Base-by-base conservation (phyloP, 1,284 basidiomycete genomes). In the Schizophyllum amplum region DNA sequence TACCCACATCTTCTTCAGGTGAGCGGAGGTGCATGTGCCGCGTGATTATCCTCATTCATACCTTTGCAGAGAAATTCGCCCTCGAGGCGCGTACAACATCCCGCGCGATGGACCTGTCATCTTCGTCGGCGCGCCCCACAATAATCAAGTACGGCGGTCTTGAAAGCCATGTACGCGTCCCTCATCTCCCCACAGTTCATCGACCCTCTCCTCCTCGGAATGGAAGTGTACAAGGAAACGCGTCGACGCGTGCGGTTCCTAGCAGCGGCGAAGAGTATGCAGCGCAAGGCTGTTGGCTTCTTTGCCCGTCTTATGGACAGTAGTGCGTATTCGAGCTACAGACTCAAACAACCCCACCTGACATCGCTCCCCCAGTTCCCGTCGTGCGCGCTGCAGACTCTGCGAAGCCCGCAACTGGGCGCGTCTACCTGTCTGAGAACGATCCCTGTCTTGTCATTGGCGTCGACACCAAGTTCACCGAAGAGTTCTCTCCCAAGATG, bases 51-150 rank as follows among this genome's bases (percentile, higher is more conserved):
- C 33, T 42, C 33, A 4, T 17, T 13, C 33, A 42, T 42, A 9
- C 13, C 33, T 17, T 17, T 42, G 13, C 33, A 42, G 33, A 61
- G 96, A 98, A 75, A 89, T 99, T 66, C 82, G 94, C 61, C 94
- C 94, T 2, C 81, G 97, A 69, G 93, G 96, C 55, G 90, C 94
- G 49, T 98, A 90, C 80, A 91, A 97, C 67, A 93, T 99, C 55
- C 97, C 96, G 48, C 80, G 81, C 59, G 82, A 92, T 62, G 96
- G 94, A 0, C 92, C 96, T 11, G 84, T 98, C 63, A 94, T 99
- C 67, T 97, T 99, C 72, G 95, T 96, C 56, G 94, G 83, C 54
- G 96, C 94, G 15, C 96, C 96, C 22, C 96, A 99, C 73, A 87
- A 92, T 68, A 99, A 99, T 71, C 93, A 95, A 75, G 92, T 86